Base-by-base conservation (phyloP, 768 basidiomycete genomes). In the Leccinellum luteum region DNA sequence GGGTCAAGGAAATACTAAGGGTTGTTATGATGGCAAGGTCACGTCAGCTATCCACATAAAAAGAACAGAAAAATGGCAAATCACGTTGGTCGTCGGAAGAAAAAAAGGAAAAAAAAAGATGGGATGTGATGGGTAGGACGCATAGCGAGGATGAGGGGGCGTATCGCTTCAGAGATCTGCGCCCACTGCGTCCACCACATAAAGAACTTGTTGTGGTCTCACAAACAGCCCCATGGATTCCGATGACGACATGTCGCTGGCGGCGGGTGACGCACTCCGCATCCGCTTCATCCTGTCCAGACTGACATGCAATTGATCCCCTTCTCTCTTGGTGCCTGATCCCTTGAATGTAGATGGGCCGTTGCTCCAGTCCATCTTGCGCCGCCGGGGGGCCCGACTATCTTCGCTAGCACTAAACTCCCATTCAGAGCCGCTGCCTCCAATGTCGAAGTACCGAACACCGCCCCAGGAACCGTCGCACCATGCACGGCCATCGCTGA, bases 401-500 rank as follows among this genome's bases (percentile, higher is more conserved):
- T 73, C 54, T 31, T 85, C 83, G 1, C 72, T 71, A 34, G 74
- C 75, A 10, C 81, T 81, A 72, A 81, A 85, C 57, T 86, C 87
- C 81, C 84, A 90, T 62, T 86, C 87, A 0, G 78, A 78, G 13
- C 80, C 77, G 4, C 70, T 75, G 14, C 71, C 70, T 4, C 83
- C 83, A 60, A 92, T 86, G 59, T 94, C 90, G 66, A 94, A 94
- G 71, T 93, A 94, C 25, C 85, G 81, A 45, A 92, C 75, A 0
- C 92, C 93, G 28, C 84, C 85, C 85, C 88, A 89, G 0, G 82
- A 80, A 0, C 93, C 93, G 63, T 95, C 92, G 66, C 91, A 82
- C 92, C 92, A 94, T 57, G 82, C 83, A n/a, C 88, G 77, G n/a
- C 81, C 85, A 28, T 84, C 81, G 14, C 78, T 72, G 53, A 76